These are phyloP conservation scores for Clitopilus passeckerianus DNA, from an alignment of 768 basidiomycete species.

Conservation along the genomic window DNA sequence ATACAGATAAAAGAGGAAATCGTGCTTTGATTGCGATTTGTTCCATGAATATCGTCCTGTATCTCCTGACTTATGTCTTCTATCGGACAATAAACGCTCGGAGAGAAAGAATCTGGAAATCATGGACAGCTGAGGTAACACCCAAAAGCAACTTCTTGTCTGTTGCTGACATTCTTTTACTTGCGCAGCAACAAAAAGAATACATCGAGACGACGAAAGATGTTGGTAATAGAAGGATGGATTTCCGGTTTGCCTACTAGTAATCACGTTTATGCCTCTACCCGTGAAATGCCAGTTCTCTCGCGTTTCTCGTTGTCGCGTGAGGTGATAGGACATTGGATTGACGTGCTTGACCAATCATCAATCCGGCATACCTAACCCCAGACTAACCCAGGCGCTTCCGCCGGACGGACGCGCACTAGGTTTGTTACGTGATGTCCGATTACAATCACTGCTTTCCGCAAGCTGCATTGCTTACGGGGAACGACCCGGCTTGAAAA, in stretches of 20 bases:
- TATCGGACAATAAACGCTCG: conserved; percentile 41
- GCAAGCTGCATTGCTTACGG: not conserved
- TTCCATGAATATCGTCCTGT: conserved; percentile 48
- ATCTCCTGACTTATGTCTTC: conserved; percentile 47
- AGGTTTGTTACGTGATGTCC: not conserved
- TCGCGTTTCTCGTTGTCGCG: not conserved
- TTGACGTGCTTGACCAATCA: not conserved
- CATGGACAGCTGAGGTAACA: conserved; percentile 39
- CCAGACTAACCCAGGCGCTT: not conserved
- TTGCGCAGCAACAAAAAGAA: conserved; percentile 42
- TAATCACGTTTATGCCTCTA: not conserved
- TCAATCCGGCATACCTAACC: not conserved
- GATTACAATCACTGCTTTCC: not conserved
- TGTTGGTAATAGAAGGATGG: conserved; percentile 52
- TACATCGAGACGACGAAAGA: conserved; percentile 62
- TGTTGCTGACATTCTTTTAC: not conserved
- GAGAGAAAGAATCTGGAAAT: conserved; percentile 47
- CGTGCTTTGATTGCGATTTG: conserved; percentile 48
- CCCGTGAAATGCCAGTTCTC: not conserved
- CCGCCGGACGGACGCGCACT: not conserved
- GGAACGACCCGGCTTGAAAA: no score
- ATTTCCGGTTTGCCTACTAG: conserved; percentile 60
- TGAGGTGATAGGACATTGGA: no score
- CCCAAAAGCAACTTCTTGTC: no score
- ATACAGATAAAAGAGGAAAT: conserved; percentile 55